A percentile compares a stretch with the other conserved stretches of the same genome.
These are phyloP conservation scores for Orbilia blumenaviensis DNA, from an alignment of 2,329 filamentous ascomycete species.

Conservation along the genomic window DNA sequence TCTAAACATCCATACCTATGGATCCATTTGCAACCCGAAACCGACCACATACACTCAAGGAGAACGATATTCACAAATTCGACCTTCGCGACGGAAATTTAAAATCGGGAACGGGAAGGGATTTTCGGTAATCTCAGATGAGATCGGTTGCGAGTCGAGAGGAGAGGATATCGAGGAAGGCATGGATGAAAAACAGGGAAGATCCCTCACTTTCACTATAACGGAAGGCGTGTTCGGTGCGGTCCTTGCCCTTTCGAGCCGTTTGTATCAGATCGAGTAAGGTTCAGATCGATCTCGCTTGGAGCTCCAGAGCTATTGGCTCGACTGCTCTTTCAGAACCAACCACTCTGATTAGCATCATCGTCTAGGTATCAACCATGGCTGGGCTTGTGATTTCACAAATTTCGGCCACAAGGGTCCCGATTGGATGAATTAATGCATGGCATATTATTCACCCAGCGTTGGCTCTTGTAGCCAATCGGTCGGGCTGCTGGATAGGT, in stretches of 20 bases:
- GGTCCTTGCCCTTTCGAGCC: constrained; percentile 49
- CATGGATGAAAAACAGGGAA: constrained; percentile 44
- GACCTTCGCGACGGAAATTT: constrained; percentile 50
- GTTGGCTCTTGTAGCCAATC: no score
- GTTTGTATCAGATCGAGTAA: constrained; percentile 38
- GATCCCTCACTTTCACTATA: constrained; percentile 1
- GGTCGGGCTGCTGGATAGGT: no score
- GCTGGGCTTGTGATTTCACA: neutral
- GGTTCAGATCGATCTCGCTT: constrained; percentile 49
- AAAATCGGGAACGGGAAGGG: constrained; percentile 50
- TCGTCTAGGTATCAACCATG: neutral
- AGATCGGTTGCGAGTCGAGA: no score
- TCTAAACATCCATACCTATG: neutral
- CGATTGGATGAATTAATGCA: no score
- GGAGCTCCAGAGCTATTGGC: constrained; percentile 13
- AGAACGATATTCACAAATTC: neutral
- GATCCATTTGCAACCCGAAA: neutral
- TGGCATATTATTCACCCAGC: no score
- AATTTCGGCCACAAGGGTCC: neutral
- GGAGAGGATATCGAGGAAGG: constrained; percentile 24
- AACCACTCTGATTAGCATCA: constrained; percentile 7
- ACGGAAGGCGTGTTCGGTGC: constrained; percentile 49
- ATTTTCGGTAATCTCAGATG: constrained; percentile 54
- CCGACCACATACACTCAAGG: neutral
- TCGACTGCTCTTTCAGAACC: neutral